Evolutionary conservation across 1,139 yeast species (phyloP).

Genomic region (Spathaspora jeffriesii): DNA sequence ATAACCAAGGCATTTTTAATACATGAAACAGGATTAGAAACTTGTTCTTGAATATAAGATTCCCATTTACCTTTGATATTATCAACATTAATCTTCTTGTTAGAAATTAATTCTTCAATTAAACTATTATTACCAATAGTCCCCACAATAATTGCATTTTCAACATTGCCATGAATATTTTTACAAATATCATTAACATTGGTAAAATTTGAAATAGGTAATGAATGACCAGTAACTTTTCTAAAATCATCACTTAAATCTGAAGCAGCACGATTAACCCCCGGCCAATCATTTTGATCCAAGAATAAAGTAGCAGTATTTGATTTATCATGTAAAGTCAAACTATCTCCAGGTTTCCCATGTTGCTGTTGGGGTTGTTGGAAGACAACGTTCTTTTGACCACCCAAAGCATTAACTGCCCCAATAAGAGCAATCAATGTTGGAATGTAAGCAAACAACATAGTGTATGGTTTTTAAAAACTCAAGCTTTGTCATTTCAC

Average conservation of each 20-base stretch:
- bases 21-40: conserved; percentile 10
- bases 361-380: conserved; percentile 9
- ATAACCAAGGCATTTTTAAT: conserved; percentile 14
- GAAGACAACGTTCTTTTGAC: conserved; percentile 10
- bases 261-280: conserved; percentile 11
- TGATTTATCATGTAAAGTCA: not conserved
- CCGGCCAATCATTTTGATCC: conserved; percentile 16
- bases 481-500: not conserved
- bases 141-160: conserved; percentile 15
- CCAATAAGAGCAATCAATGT: conserved; percentile 7
- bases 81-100: conserved; percentile 10
- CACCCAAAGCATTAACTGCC: conserved; percentile 10
- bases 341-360: not conserved
- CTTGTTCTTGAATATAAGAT: conserved; percentile 12
- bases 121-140: conserved; percentile 15
- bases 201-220: conserved; percentile 8
- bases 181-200: conserved; percentile 8
- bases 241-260: conserved; percentile 10
- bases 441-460: conserved; percentile 7
- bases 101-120: conserved; percentile 12
- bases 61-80: conserved; percentile 17
- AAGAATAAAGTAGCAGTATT: conserved; percentile 9
- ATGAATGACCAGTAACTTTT: conserved; percentile 7
- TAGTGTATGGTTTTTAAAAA: not conserved
- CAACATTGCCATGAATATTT: conserved; percentile 11